A percentile compares a stretch with the other conserved stretches of the same genome.
These are phyloP conservation scores for Rostrohypoxylon terebratum DNA, from an alignment of 495 filamentous ascomycete genomes.

Conservation along the genomic window DNA sequence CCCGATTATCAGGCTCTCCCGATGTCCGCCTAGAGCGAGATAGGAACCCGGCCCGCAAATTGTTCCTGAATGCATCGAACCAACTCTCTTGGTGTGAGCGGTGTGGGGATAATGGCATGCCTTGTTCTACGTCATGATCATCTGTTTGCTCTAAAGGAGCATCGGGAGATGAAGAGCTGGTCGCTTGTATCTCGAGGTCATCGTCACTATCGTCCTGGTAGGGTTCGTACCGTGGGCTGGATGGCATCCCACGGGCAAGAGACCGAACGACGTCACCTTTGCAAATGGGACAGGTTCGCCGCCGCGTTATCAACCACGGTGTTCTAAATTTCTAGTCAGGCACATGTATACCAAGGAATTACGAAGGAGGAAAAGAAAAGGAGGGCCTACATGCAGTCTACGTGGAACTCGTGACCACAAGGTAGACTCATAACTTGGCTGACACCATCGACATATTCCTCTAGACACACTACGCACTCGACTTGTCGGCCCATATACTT, in stretches of 20 bases:
- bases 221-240: slow-evolving; percentile 59
- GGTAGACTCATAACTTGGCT: slow-evolving; percentile 96
- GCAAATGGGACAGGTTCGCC: slow-evolving; percentile 96
- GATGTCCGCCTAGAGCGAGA: slow-evolving; percentile 31
- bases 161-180: slow-evolving; percentile 41
- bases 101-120: slow-evolving; percentile 26
- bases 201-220: slow-evolving; percentile 65
- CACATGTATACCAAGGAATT: not conserved
- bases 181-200: slow-evolving; percentile 32
- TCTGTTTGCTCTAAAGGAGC: slow-evolving; percentile 28
- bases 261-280: slow-evolving; percentile 91
- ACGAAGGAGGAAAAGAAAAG: not conserved
- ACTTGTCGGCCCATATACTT: slow-evolving; percentile 88
- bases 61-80: slow-evolving; percentile 41
- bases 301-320: slow-evolving; percentile 95
- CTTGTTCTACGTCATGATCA: slow-evolving; percentile 49
- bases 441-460: slow-evolving; percentile 96
- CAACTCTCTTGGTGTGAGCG: slow-evolving; percentile 40
- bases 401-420: slow-evolving; percentile 99
- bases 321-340: slow-evolving; percentile 70
- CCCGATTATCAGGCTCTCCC: slow-evolving; percentile 29
- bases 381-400: slow-evolving; percentile 92
- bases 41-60: slow-evolving; percentile 37
- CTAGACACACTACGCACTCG: slow-evolving; percentile 97
- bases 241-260: slow-evolving; percentile 61